Conservation (phyloP, 768 basidiomycete genomes). For the Mycena vulgaris region DNA sequence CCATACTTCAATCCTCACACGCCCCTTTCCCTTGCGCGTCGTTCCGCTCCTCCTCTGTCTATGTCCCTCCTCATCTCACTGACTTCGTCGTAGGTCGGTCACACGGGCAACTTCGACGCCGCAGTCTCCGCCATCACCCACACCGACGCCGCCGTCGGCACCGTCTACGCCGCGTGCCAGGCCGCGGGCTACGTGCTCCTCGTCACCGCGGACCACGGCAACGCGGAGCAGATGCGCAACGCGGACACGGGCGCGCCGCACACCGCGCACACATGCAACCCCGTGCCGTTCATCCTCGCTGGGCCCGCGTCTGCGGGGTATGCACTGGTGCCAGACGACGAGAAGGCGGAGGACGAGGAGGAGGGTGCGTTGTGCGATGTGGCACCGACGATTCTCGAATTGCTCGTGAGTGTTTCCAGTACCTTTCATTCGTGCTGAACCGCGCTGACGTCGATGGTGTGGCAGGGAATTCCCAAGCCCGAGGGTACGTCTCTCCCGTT, state of each 20-base stretch:
- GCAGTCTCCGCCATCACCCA: conserved; percentile 89
- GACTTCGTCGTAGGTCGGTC: conserved; percentile 74
- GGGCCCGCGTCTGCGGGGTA: conserved; percentile 73
- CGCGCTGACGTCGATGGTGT: background rate
- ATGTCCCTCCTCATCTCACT: too few relatives aligned
- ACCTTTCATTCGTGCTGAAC: background rate
- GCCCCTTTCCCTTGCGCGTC: too few relatives aligned
- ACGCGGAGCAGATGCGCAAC: conserved; percentile 96
- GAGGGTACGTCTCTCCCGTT: background rate
- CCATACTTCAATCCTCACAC: too few relatives aligned
- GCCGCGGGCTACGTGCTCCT: conserved; percentile 84
- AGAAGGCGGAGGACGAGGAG: conserved; percentile 64
- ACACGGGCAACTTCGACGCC: conserved; percentile 93
- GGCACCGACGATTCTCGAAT: conserved; percentile 88
- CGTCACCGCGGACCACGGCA: conserved; percentile 95
- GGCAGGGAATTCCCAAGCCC: background rate
- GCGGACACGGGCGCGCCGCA: conserved; percentile 87
- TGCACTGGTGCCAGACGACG: conserved; percentile 63
- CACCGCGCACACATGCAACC: conserved; percentile 93
- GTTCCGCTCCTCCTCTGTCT: background rate
- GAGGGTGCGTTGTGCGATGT: conserved; percentile 90
- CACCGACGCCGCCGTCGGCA: conserved; percentile 93
- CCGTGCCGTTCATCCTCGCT: conserved; percentile 86
- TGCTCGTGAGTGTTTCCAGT: conserved; percentile 66
- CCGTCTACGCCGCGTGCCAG: conserved; percentile 84